A percentile compares a stretch with the other conserved stretches of the same genome.
These are phyloP conservation scores for Lactarius psammicola DNA, from an alignment of 768 basidiomycete genomes.

Conservation along the genomic window DNA sequence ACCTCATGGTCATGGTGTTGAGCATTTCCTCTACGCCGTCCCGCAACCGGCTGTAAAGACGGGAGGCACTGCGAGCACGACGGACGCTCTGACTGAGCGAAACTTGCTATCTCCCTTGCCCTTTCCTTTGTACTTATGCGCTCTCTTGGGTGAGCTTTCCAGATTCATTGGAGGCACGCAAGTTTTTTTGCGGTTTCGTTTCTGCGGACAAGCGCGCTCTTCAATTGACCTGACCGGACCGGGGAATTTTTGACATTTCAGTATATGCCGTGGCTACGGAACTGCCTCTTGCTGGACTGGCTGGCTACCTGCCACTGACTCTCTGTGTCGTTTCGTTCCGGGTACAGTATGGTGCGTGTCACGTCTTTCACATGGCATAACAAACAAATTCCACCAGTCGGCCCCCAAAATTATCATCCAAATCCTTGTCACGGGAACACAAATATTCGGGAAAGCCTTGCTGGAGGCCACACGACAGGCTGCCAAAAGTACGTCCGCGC, in stretches of 20 bases:
- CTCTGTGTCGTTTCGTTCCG: too few species aligned
- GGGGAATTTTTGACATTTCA: not conserved
- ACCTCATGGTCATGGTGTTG: conserved; percentile 96
- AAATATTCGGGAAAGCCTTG: conserved; percentile 90
- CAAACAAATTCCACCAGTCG: conserved; percentile 47
- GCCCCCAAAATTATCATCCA: conserved; percentile 78
- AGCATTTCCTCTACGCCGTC: conserved; percentile 84
- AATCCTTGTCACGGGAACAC: conserved; percentile 71
- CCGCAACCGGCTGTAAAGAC: conserved; percentile 71
- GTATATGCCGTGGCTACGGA: not conserved
- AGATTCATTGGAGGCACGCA: conserved; percentile 31
- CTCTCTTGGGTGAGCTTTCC: conserved; percentile 32
- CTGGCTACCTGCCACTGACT: not conserved
- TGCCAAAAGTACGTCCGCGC: conserved; percentile 70
- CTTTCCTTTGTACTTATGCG: conserved; percentile 30
- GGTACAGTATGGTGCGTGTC: conserved; percentile 18
- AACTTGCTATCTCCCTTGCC: conserved; percentile 49
- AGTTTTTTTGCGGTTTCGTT: too few species aligned
- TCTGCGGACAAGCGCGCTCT: too few species aligned
- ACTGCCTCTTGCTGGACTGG: not conserved
- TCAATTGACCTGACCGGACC: not conserved
- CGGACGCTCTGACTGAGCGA: conserved; percentile 56
- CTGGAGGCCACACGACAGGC: conserved; percentile 89
- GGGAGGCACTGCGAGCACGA: conserved; percentile 76
- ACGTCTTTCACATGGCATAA: not conserved